phyloP scores from a whole-genome alignment of 2,329 filamentous ascomycete genomes.

The Thelonectria rubi region DNA sequence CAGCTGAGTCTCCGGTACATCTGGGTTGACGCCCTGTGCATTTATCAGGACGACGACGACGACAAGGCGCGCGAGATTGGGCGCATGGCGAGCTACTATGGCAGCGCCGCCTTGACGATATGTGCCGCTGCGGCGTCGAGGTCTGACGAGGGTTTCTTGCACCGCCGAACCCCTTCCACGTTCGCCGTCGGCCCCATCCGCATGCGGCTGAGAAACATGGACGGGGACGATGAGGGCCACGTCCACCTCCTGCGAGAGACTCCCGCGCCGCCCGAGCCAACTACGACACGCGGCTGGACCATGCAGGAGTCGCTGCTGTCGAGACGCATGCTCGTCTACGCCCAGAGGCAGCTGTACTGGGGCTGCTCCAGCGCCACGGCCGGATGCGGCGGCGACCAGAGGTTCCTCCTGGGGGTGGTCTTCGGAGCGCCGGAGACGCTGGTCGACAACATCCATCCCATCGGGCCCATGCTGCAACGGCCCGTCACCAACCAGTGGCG shows the following conservation, averaged over 20 bases:
- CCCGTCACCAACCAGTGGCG: background rate
- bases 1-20: constrained; percentile 7
- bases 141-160: constrained; percentile 15
- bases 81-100: constrained; percentile 22
- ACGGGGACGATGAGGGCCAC: background rate
- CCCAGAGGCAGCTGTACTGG: background rate
- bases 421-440: background rate
- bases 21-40: constrained; percentile 23
- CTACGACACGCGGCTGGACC: constrained; percentile 13
- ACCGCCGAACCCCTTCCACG: background rate
- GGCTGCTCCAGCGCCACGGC: constrained; percentile 1
- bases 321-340: constrained; percentile 1
- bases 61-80: constrained; percentile 17
- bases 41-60: constrained; percentile 11
- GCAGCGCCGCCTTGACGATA: constrained; percentile 15
- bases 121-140: constrained; percentile 30
- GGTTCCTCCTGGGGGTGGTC: background rate
- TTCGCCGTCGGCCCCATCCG: no score
- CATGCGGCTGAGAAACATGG: background rate
- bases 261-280: background rate
- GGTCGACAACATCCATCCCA: constrained; percentile 8
- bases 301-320: constrained; percentile 11
- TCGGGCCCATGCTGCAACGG: background rate
- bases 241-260: background rate
- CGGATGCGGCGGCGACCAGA: constrained; percentile 5